Evolutionary conservation across 305 asterid species (phyloP), one percentile per base, ranked within the genome.

Genomic region (Withania somnifera): DNA sequence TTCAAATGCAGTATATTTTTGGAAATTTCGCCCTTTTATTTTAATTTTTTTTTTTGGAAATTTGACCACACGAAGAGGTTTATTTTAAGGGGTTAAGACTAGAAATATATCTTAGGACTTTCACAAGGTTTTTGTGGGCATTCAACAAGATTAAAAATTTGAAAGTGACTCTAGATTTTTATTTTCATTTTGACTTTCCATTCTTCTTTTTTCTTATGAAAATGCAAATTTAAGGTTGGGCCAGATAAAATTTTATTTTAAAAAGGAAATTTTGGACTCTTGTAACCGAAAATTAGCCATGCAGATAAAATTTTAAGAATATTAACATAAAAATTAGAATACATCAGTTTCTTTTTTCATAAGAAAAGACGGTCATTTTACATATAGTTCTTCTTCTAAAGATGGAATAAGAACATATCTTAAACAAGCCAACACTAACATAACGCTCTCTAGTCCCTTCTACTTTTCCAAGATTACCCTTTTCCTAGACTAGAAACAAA

Each of bases 331-430:
- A 28, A 3, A 61, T 28, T 61, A 28, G 8, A 3, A 8, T n/a
- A 19, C 77, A 67, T 36, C 76, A 13, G 6, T 71, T 71, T 22
- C 14, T 24, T 22, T 40, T 2, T 42, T 6, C 13, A 42, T 22
- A 7, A 69, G 6, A 45, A 71, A 71, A 71, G 22, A 22, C 7
- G 79, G 86, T 71, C 85, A 83, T 84, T 64, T 79, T 80, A 79
- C 89, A 82, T 87, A 63, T 87, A 63, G 54, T 81, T 7, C 83
- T 83, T 84, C 82, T 85, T 85, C 89, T 84, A 85, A 88, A 86
- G 86, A 75, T 56, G 80, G 86, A 82, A 51, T 54, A 40, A 68
- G 34, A 68, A 40, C 82, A 80, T 57, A 78, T 84, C 83, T 71
- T 84, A 67, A 82, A 84, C 85, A 87, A 82, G 78, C 71, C 81